phyloP scores from a whole-genome alignment of 2,329 filamentous ascomycete species.

The Alternaria solani region DNA sequence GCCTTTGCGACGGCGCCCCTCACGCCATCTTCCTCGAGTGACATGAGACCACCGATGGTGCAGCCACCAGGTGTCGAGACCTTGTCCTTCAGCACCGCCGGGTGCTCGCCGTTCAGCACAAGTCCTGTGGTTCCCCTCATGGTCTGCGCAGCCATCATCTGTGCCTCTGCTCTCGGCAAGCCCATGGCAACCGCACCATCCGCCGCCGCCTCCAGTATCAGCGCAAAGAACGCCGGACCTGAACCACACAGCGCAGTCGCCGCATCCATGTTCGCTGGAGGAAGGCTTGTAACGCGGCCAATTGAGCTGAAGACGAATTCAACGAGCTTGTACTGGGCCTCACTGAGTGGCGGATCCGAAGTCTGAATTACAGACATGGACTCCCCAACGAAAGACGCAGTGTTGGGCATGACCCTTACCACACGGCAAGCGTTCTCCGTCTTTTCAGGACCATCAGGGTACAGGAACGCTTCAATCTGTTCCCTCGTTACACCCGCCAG shows the following conservation, averaged over 20 bases:
- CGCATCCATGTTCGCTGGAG: conserved; percentile 73
- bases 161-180: conserved; percentile 74
- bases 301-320: conserved; percentile 81
- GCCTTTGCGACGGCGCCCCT: conserved; percentile 73
- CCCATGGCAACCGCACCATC: conserved; percentile 84
- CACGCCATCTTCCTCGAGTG: conserved; percentile 76
- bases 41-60: conserved; percentile 76
- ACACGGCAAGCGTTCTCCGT: conserved; percentile 66
- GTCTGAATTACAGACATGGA: conserved; percentile 81
- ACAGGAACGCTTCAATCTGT: conserved; percentile 72
- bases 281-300: conserved; percentile 73
- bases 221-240: conserved; percentile 77
- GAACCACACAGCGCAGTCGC: conserved; percentile 77
- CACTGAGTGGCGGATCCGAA: conserved; percentile 64
- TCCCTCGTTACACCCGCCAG: conserved; percentile 76
- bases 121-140: conserved; percentile 77
- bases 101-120: conserved; percentile 76
- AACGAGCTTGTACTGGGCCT: conserved; percentile 64
- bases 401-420: conserved; percentile 86
- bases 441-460: conserved; percentile 57
- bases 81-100: conserved; percentile 76
- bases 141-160: conserved; percentile 79
- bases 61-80: conserved; percentile 81
- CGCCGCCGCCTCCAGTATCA: conserved; percentile 77
- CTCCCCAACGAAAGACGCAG: conserved; percentile 78